These are phyloP conservation scores for Staphylotrichum longicolle DNA, from an alignment of 495 filamentous ascomycete species.

Conservation along the genomic window DNA sequence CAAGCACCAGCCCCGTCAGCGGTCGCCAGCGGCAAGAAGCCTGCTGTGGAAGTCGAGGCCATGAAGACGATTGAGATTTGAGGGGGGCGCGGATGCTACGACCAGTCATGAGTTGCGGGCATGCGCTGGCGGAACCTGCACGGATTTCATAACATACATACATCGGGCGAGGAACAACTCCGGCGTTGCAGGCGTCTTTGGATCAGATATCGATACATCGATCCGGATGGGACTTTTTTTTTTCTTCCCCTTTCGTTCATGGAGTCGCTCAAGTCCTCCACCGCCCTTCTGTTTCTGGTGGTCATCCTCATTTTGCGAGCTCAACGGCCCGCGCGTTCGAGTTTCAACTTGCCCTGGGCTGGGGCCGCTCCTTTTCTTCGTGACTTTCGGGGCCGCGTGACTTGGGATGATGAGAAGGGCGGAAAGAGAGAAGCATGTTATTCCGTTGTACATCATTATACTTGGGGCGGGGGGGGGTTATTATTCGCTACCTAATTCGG, in stretches of 20 bases:
- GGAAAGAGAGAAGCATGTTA: no score
- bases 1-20: conserved; percentile 15
- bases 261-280: not conserved
- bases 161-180: conserved; percentile 2
- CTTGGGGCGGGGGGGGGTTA: no score
- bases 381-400: no score
- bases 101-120: conserved; percentile 16
- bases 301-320: no score
- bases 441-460: no score
- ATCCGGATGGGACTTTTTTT: not conserved
- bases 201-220: conserved; percentile 1
- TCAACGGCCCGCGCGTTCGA: no score
- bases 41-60: conserved; percentile 36
- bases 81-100: conserved; percentile 12
- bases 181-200: conserved; percentile 15
- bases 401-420: no score
- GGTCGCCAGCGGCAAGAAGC: conserved; percentile 39
- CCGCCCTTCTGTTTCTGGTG: not conserved
- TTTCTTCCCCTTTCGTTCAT: not conserved
- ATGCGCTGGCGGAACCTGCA: not conserved
- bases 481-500: no score
- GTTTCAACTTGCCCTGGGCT: no score
- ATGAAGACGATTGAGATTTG: conserved; percentile 62
- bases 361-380: no score
- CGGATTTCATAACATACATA: conserved; percentile 15